phyloP scores from a whole-genome alignment of 2,329 filamentous ascomycete species.

The Pseudogymnoascus sp. region DNA sequence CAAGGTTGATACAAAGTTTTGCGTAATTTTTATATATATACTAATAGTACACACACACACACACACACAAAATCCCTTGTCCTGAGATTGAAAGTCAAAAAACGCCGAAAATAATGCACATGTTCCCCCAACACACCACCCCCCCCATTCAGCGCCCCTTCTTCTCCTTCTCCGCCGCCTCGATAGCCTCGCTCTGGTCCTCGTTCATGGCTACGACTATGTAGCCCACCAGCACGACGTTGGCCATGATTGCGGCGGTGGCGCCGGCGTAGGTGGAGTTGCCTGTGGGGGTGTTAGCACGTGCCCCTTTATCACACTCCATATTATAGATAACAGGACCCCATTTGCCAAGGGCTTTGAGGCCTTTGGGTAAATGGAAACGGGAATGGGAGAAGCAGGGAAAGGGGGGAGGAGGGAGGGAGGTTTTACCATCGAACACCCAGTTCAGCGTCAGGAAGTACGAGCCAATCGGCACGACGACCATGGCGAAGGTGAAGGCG shows the following conservation, averaged over 20 bases:
- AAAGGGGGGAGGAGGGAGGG: slow-evolving; percentile 15
- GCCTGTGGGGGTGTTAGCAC: too few species aligned
- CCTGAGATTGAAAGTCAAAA: neutral
- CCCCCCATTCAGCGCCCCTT: neutral
- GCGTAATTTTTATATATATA: neutral
- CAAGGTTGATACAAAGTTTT: neutral
- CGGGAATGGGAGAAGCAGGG: too few species aligned
- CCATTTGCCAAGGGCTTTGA: neutral
- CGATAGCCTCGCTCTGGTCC: slow-evolving; percentile 44
- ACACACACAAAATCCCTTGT: too few species aligned
- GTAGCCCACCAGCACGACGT: slow-evolving; percentile 84
- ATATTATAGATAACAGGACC: neutral
- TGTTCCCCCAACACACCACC: too few species aligned
- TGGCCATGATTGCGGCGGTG: slow-evolving; percentile 79
- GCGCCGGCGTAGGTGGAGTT: slow-evolving; percentile 84
- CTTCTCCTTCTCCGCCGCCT: slow-evolving; percentile 38
- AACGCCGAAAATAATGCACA: neutral
- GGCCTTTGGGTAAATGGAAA: too few species aligned
- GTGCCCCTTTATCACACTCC: too few species aligned
- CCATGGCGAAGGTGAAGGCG: slow-evolving; percentile 85
- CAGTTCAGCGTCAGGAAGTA: slow-evolving; percentile 76
- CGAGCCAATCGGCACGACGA: slow-evolving; percentile 74
- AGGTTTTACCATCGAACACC: slow-evolving; percentile 71
- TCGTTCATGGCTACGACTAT: slow-evolving; percentile 86
- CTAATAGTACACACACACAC: neutral